These are phyloP conservation scores for Pseudozyma tsukubaensis DNA, from an alignment of 1,284 basidiomycete species.

Conservation along the genomic window DNA sequence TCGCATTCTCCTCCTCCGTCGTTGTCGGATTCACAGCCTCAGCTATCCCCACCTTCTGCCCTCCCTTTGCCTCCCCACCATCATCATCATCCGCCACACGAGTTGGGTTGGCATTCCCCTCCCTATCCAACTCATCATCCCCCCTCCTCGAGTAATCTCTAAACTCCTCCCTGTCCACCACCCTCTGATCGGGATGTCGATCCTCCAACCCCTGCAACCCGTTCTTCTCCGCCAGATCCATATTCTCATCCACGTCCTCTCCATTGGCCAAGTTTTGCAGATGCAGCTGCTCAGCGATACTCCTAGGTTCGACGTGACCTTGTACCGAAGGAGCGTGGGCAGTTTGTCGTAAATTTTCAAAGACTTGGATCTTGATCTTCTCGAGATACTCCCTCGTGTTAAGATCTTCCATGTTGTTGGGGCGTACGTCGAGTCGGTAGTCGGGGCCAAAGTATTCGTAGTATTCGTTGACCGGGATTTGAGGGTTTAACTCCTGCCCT, in stretches of 20 bases:
- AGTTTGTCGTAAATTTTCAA: conserved; percentile 74
- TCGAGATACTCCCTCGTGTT: conserved; percentile 93
- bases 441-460: conserved; percentile 99
- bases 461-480: conserved; percentile 71
- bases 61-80: background rate
- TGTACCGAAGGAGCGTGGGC: conserved; percentile 62
- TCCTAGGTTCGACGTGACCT: conserved; percentile 61
- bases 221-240: conserved; percentile 54
- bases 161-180: conserved; percentile 32
- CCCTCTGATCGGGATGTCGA: conserved; percentile 23
- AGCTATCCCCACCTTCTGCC: conserved; percentile 9
- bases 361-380: conserved; percentile 88
- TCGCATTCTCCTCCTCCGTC: conserved; percentile 8
- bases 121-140: conserved; percentile 51
- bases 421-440: conserved; percentile 94
- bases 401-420: conserved; percentile 95
- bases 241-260: conserved; percentile 36
- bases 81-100: conserved; percentile 19
- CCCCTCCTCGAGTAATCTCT: conserved; percentile 47
- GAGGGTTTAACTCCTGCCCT: conserved; percentile 87
- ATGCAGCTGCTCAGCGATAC: conserved; percentile 36
- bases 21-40: conserved; percentile 14
- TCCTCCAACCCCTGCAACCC: conserved; percentile 41
- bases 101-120: conserved; percentile 15
- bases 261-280: conserved; percentile 50